Percentiles rank a stretch among this genome's conserved stretches.
phyloP scores from a whole-genome alignment of 1,284 basidiomycete species.

The Phylloboletellus chloephorus region DNA sequence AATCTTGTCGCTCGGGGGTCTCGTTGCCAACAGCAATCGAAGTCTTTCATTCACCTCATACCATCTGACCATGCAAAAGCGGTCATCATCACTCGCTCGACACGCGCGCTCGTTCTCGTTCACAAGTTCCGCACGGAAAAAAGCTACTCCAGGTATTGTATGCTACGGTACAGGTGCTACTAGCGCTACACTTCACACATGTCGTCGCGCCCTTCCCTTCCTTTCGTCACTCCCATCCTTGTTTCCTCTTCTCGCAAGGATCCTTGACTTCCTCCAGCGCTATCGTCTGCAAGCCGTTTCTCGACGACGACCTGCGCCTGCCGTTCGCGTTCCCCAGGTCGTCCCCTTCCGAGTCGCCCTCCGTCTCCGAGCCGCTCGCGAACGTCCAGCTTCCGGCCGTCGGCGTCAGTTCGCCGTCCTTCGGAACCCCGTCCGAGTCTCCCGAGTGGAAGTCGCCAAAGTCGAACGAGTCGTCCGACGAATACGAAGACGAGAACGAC shows the following conservation, averaged over 20 bases:
- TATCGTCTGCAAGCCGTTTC: conserved; percentile 27
- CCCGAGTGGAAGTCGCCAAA: conserved; percentile 75
- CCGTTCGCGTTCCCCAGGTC: conserved; percentile 24
- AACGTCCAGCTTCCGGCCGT: conserved; percentile 67
- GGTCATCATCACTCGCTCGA: too few relatives aligned
- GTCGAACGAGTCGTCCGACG: conserved; percentile 61
- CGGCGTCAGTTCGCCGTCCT: conserved; percentile 54
- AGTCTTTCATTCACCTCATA: too few relatives aligned
- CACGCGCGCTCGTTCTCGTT: too few relatives aligned
- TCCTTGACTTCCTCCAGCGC: conserved; percentile 25
- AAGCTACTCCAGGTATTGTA: too few relatives aligned
- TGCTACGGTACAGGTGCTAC: background rate
- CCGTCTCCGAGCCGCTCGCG: conserved; percentile 38
- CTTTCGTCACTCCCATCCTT: conserved; percentile 19
- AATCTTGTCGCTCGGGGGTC: too few relatives aligned
- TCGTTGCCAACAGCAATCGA: too few relatives aligned
- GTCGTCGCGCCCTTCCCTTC: background rate
- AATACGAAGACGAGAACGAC: conserved; percentile 52
- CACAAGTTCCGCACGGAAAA: too few relatives aligned
- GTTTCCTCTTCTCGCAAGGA: conserved; percentile 18
- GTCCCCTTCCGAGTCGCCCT: conserved; percentile 31
- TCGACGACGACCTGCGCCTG: conserved; percentile 11
- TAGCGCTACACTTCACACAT: too few relatives aligned
- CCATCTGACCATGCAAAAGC: too few relatives aligned
- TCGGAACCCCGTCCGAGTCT: conserved; percentile 24